Evolutionary conservation across 148 eudicot species (phyloP).

Genomic region (Chenopodium album): DNA sequence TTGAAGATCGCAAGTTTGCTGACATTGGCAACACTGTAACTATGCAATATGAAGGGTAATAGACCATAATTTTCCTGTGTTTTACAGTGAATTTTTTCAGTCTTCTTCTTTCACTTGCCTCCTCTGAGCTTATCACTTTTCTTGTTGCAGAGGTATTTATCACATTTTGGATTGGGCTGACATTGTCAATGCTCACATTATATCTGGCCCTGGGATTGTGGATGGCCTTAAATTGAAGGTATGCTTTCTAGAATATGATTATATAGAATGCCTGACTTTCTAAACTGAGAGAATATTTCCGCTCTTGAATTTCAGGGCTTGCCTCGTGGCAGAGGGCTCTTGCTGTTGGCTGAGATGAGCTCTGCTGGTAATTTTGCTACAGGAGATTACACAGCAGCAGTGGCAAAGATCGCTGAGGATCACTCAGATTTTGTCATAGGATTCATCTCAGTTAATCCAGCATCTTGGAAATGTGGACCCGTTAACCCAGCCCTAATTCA

Average conservation of each 20-base stretch:
- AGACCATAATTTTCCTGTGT: not conserved
- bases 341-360: constrained; percentile 97
- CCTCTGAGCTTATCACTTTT: not conserved
- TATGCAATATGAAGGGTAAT: constrained; percentile 95
- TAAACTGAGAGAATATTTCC: not conserved
- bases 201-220: constrained; percentile 96
- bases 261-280: not conserved
- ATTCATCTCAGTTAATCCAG: constrained; percentile 94
- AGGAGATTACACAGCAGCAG: constrained; percentile 94
- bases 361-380: constrained; percentile 92
- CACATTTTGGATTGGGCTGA: constrained; percentile 97
- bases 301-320: constrained; percentile 49
- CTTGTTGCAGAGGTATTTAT: constrained; percentile 65
- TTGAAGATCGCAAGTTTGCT: constrained; percentile 95
- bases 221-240: constrained; percentile 92
- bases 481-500: constrained; percentile 79
- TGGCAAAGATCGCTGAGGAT: constrained; percentile 80
- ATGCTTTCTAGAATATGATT: constrained; percentile 3
- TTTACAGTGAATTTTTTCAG: not conserved
- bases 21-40: constrained; percentile 96
- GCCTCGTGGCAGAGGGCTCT: constrained; percentile 77
- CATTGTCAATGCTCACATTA: constrained; percentile 86
- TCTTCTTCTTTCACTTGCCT: not conserved
- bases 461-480: constrained; percentile 80
- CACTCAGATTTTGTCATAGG: constrained; percentile 96